Evolutionary conservation across 2,329 filamentous ascomycete species (phyloP).

Genomic region (Botrytis elliptica): DNA sequence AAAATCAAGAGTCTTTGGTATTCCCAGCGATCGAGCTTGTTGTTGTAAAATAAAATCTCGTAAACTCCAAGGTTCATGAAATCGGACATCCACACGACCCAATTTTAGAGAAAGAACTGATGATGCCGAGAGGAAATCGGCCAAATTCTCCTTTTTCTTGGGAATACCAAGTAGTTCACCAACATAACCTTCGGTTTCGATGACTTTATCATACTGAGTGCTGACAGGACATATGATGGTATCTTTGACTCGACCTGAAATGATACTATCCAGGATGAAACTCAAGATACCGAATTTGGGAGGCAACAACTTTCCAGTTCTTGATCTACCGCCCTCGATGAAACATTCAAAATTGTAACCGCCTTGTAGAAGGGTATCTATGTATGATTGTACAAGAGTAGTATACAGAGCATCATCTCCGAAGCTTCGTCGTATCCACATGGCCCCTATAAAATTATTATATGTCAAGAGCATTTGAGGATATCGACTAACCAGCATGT

Average conservation of each 20-base stretch:
- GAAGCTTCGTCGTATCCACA: constrained; percentile 94
- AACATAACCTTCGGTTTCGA: constrained; percentile 96
- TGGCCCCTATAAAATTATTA: constrained; percentile 57
- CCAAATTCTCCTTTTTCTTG: constrained; percentile 91
- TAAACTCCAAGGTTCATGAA: constrained; percentile 94
- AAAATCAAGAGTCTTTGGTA: constrained; percentile 49
- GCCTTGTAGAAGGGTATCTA: constrained; percentile 85
- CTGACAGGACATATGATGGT: constrained; percentile 93
- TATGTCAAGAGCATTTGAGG: background rate
- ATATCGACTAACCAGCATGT: constrained; percentile 63
- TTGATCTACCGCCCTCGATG: constrained; percentile 88
- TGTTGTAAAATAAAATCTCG: constrained; percentile 79
- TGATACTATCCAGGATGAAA: constrained; percentile 85
- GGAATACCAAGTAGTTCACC: constrained; percentile 90
- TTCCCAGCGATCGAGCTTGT: constrained; percentile 53
- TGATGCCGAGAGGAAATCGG: constrained; percentile 81
- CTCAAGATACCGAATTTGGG: constrained; percentile 95
- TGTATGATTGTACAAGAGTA: constrained; percentile 92
- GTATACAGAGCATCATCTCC: constrained; percentile 88
- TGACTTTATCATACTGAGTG: constrained; percentile 98
- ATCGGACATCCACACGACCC: constrained; percentile 89
- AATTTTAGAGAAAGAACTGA: constrained; percentile 86
- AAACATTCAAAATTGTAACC: constrained; percentile 98
- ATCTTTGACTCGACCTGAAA: constrained; percentile 85
- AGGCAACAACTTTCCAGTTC: constrained; percentile 88